phyloP scores from a whole-genome alignment of 2,329 filamentous ascomycete genomes.

The Diaporthe ampelina region DNA sequence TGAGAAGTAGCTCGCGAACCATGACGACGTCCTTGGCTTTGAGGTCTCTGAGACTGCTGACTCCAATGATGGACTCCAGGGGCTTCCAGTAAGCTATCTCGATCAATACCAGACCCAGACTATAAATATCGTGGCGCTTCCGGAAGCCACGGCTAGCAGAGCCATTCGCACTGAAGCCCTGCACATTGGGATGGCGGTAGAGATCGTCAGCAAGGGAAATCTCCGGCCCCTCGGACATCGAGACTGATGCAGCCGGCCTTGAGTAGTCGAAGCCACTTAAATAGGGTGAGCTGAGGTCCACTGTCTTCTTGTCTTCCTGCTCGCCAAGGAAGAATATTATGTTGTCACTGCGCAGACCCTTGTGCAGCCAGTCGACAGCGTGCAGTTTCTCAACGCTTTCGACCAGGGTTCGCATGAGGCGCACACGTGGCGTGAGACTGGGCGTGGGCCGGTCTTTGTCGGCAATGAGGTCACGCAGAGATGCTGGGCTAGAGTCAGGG shows the following conservation, averaged over 20 bases:
- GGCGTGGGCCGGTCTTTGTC: background rate
- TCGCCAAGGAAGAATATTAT: background rate
- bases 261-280: conserved; percentile 1
- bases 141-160: background rate
- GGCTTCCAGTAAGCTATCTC: background rate
- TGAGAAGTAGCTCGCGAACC: background rate
- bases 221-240: background rate
- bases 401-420: background rate
- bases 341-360: background rate
- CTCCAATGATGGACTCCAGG: background rate
- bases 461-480: background rate
- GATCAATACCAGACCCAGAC: background rate
- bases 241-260: background rate
- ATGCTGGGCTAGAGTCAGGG: background rate
- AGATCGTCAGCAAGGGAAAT: background rate
- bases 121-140: conserved; percentile 4
- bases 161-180: background rate
- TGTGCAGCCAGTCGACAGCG: conserved; percentile 16
- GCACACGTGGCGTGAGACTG: background rate
- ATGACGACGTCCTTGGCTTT: background rate
- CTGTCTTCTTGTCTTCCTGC: background rate
- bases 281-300: background rate
- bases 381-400: conserved; percentile 1
- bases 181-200: background rate
- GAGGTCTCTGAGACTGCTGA: background rate